Base-by-base conservation (phyloP, 1,139 yeast species). In the Blastobotrys apis region DNA sequence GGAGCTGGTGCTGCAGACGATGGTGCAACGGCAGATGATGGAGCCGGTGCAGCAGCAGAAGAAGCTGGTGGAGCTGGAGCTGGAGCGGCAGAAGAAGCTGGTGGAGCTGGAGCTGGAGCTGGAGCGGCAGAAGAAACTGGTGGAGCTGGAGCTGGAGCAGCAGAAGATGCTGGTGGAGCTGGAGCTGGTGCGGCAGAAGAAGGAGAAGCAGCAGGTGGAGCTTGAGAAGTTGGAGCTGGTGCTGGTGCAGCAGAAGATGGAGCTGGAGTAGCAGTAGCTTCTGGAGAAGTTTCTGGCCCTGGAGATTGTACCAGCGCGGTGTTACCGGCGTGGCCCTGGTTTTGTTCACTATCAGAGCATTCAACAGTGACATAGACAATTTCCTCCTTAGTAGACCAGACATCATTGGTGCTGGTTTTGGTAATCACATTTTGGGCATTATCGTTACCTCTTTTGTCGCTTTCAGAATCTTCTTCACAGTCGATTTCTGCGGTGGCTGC, bases 1-100 rank as follows among this genome's bases (percentile, higher is more conserved):
- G 37, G 31, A 12, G 45, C 31, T 10, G 29, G 13, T 20, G 41
- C 25, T 20, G 41, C 36, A 22, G 39, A 17, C 5, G 41, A 34
- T 15, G 26, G n/a, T 3, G 37, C 9, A 6, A 19, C 17, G 13
- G 23, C 36, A 20, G 42, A 15, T 5, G 37, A 15, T 12, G 45
- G 13, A 12, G 41, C 37, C 8, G 36, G 9, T 8, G 39, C 33
- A 4, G 30, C 30, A 20, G 44, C 41, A 19, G 36, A n/a, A 29
- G 23, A 20, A 19, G 39, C 29, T 3, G 26, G 6, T 2, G 34
- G 10, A 2, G 47, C n/a, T 12, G 47, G 10, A 22, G 39, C 22
- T 12, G 42, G 5, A 22, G 33, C 13, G 17, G 44, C 13, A 19
- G 29, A 10, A 9, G 22, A 4, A 2, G 26, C 37, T 8, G 21